Evolutionary conservation across 2,329 filamentous ascomycete genomes (phyloP).

Genomic region (Alternaria sp.): DNA sequence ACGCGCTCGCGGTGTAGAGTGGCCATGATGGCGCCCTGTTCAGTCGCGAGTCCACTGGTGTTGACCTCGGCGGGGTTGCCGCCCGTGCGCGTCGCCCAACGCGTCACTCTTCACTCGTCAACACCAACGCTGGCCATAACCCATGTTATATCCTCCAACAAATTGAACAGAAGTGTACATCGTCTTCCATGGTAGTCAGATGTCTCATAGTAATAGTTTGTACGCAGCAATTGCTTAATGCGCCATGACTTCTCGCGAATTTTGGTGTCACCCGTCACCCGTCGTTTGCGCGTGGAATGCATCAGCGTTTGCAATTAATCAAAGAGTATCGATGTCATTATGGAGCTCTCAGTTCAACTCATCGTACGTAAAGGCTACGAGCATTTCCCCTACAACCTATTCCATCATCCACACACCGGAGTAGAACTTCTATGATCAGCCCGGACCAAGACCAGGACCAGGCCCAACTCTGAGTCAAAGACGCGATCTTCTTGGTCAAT

Average conservation of each 20-base stretch:
- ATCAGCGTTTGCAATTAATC: background rate
- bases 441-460: background rate
- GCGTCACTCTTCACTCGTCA: background rate
- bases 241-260: fast-evolving
- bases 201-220: background rate
- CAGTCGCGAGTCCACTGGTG: conserved; percentile 1
- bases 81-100: conserved; percentile 7
- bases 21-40: conserved; percentile 41
- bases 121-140: fast-evolving
- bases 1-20: conserved; percentile 64
- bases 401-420: background rate
- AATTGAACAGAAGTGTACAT: no score
- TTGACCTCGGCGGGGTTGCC: conserved; percentile 17
- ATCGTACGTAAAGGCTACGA: background rate
- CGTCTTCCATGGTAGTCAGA: no score
- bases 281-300: background rate
- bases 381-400: fast-evolving
- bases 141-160: fast-evolving
- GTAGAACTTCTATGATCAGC: background rate
- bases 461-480: background rate
- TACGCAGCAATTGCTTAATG: background rate
- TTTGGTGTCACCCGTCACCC: background rate
- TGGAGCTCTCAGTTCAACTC: fast-evolving
- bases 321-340: fast-evolving
- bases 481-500: fast-evolving